Conservation (phyloP, 192 early-diverging fungal species). For the Podochytrium sp. region DNA sequence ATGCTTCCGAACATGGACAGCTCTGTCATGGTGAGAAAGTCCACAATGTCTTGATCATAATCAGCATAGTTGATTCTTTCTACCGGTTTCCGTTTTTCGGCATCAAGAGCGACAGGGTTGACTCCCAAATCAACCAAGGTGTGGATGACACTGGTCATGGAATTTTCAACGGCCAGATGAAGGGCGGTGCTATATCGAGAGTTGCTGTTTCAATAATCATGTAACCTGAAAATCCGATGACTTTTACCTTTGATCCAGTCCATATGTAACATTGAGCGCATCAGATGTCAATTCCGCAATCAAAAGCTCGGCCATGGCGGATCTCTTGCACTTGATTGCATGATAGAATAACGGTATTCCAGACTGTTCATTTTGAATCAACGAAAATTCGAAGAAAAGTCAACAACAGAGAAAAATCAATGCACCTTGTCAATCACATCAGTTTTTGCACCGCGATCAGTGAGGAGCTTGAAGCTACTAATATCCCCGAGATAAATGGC, state of each 20-base stretch:
- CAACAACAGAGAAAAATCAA: background rate
- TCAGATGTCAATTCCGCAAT: background rate
- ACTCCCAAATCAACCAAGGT: constrained; percentile 33
- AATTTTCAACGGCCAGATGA: constrained; percentile 28
- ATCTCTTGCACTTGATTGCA: constrained; percentile 32
- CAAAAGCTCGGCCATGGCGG: constrained; percentile 16
- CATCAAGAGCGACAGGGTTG: constrained; percentile 32
- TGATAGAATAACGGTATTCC: constrained; percentile 40
- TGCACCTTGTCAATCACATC: constrained; percentile 41
- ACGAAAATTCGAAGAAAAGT: too few species aligned
- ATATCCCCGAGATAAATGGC: constrained; percentile 35
- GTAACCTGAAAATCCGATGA: background rate
- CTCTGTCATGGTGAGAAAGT: constrained; percentile 37
- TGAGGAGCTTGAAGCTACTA: constrained; percentile 28
- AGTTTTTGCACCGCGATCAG: constrained; percentile 11
- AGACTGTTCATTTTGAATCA: constrained; percentile 23
- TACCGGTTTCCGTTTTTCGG: constrained; percentile 22
- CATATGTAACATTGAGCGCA: constrained; percentile 8
- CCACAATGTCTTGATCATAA: constrained; percentile 27
- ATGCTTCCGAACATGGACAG: constrained; percentile 33
- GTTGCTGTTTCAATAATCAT: background rate
- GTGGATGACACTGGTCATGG: constrained; percentile 5
- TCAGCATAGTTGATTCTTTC: constrained; percentile 22
- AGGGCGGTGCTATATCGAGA: constrained; percentile 38
- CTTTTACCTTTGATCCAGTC: constrained; percentile 12